Conservation (phyloP, 352 stramenopile species). For the Phytophthora multivora region DNA sequence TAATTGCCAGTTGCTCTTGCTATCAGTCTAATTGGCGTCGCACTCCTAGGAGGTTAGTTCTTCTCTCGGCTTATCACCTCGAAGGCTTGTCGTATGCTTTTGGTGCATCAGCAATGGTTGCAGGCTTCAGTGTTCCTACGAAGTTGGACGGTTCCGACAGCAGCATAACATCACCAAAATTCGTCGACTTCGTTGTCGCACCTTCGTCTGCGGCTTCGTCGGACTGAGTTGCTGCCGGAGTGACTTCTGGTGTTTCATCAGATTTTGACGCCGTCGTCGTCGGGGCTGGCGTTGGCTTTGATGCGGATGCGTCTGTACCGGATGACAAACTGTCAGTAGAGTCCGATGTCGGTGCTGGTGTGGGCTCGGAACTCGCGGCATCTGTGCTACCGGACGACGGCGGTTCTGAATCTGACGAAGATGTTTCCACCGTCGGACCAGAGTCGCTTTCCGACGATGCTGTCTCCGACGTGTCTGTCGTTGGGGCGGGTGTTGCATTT, state of each 20-base stretch:
- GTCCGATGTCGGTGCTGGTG: slow-evolving; percentile 2
- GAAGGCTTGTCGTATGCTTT: slow-evolving; percentile 23
- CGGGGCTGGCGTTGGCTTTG: slow-evolving; percentile 1
- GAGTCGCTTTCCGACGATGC: background rate
- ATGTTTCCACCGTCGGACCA: background rate
- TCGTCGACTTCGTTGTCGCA: slow-evolving; percentile 13
- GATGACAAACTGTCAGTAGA: background rate
- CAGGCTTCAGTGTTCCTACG: slow-evolving; percentile 27
- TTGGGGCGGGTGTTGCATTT: background rate
- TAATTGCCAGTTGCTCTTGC: background rate
- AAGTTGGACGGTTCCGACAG: slow-evolving; percentile 26
- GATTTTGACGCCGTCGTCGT: slow-evolving; percentile 1
- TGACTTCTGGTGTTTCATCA: slow-evolving; percentile 12
- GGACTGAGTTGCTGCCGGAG: slow-evolving; percentile 10
- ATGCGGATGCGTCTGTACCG: background rate
- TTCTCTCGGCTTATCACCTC: background rate
- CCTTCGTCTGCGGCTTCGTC: slow-evolving; percentile 6
- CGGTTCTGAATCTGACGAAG: background rate
- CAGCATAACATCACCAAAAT: slow-evolving; percentile 15
- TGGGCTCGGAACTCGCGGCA: background rate
- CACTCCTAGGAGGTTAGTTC: background rate
- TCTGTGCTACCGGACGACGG: background rate
- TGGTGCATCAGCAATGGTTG: slow-evolving; percentile 13
- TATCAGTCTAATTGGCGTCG: background rate
- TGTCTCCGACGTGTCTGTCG: background rate